phyloP scores from a whole-genome alignment of 2,329 filamentous ascomycete genomes.

The Fusarium sp. region DNA sequence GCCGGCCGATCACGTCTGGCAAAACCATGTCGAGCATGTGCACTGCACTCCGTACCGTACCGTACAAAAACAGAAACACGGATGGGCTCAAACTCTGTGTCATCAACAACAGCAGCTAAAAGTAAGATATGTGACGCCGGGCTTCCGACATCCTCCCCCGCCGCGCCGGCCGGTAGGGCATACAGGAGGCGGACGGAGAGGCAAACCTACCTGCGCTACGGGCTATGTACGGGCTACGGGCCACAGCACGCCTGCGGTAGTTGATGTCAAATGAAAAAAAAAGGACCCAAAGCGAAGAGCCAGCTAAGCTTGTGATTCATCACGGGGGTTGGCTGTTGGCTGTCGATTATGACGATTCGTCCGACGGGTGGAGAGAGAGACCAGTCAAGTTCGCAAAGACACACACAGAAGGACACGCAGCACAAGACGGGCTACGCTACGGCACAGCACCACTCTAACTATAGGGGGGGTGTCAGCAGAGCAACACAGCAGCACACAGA shows the following conservation, averaged over 20 bases:
- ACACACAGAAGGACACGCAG: conserved; percentile 39
- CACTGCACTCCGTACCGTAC: not conserved
- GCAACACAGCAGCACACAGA: conserved; percentile 28
- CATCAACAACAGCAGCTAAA: conserved; percentile 3
- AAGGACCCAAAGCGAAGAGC: not conserved
- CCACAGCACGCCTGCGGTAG: not conserved
- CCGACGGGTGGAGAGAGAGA: conserved; percentile 39
- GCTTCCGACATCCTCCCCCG: conserved; percentile 34
- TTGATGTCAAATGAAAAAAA: not conserved
- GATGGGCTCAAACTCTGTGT: conserved; percentile 44
- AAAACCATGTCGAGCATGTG: conserved; percentile 34
- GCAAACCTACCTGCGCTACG: conserved; percentile 38
- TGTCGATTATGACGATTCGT: conserved; percentile 47
- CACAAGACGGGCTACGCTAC: conserved; percentile 41
- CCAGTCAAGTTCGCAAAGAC: conserved; percentile 34
- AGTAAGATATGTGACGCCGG: conserved; percentile 19
- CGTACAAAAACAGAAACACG: conserved; percentile 2
- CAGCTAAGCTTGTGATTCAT: conserved; percentile 37
- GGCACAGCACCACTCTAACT: conserved; percentile 31
- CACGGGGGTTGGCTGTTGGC: conserved; percentile 43
- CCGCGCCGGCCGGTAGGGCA: conserved; percentile 35
- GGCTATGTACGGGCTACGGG: not conserved
- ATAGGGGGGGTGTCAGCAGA: conserved; percentile 47
- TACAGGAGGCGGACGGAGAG: conserved; percentile 37
- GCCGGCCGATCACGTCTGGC: conserved; percentile 15